Evolutionary conservation across 1,284 basidiomycete species (phyloP).

Genomic region (Macrocybe sp.): DNA sequence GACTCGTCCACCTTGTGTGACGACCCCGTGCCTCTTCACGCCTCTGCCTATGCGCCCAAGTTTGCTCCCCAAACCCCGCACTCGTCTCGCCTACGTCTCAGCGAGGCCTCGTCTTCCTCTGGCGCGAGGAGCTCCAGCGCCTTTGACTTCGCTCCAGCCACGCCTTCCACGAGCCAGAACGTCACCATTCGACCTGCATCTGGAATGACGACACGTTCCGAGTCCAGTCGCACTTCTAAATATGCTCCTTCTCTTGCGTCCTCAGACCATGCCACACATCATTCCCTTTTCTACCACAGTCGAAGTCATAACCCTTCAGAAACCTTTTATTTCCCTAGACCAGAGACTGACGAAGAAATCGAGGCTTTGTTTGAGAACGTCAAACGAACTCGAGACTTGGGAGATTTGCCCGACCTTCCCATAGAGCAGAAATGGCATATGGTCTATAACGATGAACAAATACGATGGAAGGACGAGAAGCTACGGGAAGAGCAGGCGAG

Average conservation of each 20-base stretch:
- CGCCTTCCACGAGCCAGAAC: constrained; percentile 30
- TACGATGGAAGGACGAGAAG: constrained; percentile 73
- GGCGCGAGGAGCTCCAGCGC: constrained; percentile 37
- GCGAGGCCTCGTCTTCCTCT: constrained; percentile 47
- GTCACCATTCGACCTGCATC: constrained; percentile 45
- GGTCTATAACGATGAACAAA: constrained; percentile 80
- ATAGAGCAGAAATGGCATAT: constrained; percentile 93
- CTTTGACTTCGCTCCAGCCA: constrained; percentile 41
- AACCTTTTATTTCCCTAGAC: constrained; percentile 72
- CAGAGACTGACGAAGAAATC: constrained; percentile 69
- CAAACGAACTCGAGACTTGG: constrained; percentile 61
- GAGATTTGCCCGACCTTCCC: constrained; percentile 52
- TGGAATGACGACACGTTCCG: constrained; percentile 52
- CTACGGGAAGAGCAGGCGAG: constrained; percentile 54
- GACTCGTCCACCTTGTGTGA: constrained; percentile 58
- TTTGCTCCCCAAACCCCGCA: constrained; percentile 29
- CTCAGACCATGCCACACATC: constrained; percentile 46
- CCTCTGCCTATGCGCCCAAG: constrained; percentile 22
- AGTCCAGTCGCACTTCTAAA: constrained; percentile 53
- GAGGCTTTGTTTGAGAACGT: constrained; percentile 76
- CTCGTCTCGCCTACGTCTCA: constrained; percentile 42
- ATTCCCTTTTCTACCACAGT: constrained; percentile 53
- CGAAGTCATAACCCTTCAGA: constrained; percentile 36
- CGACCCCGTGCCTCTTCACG: constrained; percentile 33
- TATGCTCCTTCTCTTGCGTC: constrained; percentile 54